Evolutionary conservation across 257 asterid species (phyloP).

Genomic region (Primulina huaijiensis): DNA sequence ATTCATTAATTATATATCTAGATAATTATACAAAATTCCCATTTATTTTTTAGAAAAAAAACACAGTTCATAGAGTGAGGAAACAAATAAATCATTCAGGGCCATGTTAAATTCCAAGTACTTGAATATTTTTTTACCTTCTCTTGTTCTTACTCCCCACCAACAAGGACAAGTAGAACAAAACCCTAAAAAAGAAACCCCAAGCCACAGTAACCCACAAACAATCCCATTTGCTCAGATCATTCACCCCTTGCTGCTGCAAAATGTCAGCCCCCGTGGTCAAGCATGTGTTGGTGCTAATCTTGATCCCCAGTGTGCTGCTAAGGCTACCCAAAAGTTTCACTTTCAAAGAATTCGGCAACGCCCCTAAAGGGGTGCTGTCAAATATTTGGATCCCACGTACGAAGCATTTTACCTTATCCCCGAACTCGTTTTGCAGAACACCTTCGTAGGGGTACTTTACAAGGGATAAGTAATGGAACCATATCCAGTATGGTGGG

Average conservation of each 20-base stretch:
- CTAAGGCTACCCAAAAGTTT: slow-evolving; percentile 56
- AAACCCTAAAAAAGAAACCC: slow-evolving; percentile 77
- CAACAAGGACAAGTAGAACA: slow-evolving; percentile 66
- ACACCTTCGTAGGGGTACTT: slow-evolving; percentile 85
- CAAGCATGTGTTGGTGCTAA: slow-evolving; percentile 59
- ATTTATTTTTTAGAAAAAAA: too few species aligned
- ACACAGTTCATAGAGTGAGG: too few species aligned
- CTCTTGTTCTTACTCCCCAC: slow-evolving; percentile 78
- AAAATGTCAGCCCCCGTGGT: slow-evolving; percentile 73
- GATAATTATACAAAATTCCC: neutral
- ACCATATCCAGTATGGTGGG: slow-evolving; percentile 87
- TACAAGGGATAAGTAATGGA: slow-evolving; percentile 67
- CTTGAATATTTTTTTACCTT: slow-evolving; percentile 21
- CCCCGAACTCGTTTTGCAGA: slow-evolving; percentile 59
- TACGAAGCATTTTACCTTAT: slow-evolving; percentile 57
- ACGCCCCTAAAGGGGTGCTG: slow-evolving; percentile 48
- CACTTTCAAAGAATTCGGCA: slow-evolving; percentile 49
- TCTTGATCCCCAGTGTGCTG: slow-evolving; percentile 48
- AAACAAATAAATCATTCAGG: too few species aligned
- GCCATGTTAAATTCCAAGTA: neutral
- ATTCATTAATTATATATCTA: neutral
- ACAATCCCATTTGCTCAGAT: slow-evolving; percentile 59
- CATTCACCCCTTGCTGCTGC: slow-evolving; percentile 73
- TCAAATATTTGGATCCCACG: slow-evolving; percentile 72
- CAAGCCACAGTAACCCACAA: slow-evolving; percentile 67